A percentile compares a stretch with the other conserved stretches of the same genome.
These are phyloP conservation scores for Tricholoma flavovirens DNA, from an alignment of 768 basidiomycete genomes.

Conservation along the genomic window DNA sequence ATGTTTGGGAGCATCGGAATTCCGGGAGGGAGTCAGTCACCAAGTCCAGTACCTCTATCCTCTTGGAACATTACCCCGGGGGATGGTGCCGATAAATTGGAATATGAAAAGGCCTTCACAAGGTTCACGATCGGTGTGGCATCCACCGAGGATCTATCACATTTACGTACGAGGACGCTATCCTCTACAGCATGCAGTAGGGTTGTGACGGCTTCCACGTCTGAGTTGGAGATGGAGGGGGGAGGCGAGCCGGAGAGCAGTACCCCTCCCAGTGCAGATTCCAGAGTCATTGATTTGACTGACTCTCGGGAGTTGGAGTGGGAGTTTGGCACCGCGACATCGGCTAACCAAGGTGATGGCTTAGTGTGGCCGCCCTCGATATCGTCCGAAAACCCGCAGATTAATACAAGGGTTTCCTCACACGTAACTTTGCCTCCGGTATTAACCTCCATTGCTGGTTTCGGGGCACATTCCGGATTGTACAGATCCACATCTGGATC, in stretches of 20 bases:
- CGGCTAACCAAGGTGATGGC: neutral
- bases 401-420: neutral
- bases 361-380: neutral
- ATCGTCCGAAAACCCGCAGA: neutral
- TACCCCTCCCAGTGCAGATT: slow-evolving; percentile 1
- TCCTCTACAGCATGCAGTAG: slow-evolving; percentile 16
- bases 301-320: slow-evolving; percentile 33
- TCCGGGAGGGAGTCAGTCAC: slow-evolving; percentile 20
- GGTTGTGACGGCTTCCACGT: slow-evolving; percentile 6
- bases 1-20: slow-evolving; percentile 49
- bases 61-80: neutral
- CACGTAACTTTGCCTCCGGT: neutral
- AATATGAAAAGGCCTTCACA: slow-evolving; percentile 25
- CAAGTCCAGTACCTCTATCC: slow-evolving; percentile 15
- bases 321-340: slow-evolving; percentile 51
- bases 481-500: neutral
- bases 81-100: slow-evolving; percentile 7
- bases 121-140: slow-evolving; percentile 42
- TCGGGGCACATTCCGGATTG: neutral
- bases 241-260: slow-evolving; percentile 1
- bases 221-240: slow-evolving; percentile 2
- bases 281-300: slow-evolving; percentile 28
- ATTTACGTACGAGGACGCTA: slow-evolving; percentile 25
- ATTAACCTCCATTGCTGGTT: neutral
- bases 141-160: slow-evolving; percentile 24